phyloP scores from a whole-genome alignment of 208 protist genomes.

The Trypanosoma melophagium region DNA sequence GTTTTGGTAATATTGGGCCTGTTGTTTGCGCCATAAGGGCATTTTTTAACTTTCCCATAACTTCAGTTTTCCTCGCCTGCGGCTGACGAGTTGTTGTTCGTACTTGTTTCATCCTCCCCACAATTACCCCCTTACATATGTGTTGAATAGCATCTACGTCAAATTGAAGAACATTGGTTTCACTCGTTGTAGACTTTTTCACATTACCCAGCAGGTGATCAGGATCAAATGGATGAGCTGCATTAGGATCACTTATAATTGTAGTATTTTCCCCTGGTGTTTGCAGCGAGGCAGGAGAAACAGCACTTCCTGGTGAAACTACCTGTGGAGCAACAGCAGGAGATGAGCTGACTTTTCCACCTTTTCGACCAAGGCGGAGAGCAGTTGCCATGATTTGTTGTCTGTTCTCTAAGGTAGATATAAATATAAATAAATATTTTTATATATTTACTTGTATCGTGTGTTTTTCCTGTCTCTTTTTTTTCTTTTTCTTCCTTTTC shows the following conservation, averaged over 20 bases:
- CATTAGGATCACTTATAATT: conserved; percentile 31
- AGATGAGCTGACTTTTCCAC: conserved; percentile 78
- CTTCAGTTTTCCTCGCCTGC: conserved; percentile 32
- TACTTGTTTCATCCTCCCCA: conserved; percentile 72
- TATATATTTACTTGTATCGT: too few species aligned
- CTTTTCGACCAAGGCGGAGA: conserved; percentile 84
- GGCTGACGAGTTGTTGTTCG: conserved; percentile 63
- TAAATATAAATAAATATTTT: too few species aligned
- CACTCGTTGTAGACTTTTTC: conserved; percentile 15
- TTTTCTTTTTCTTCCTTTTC: neutral
- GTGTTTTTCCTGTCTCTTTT: neutral
- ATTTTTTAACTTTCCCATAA: conserved; percentile 42
- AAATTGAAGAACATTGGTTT: conserved; percentile 80
- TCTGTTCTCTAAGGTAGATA: neutral
- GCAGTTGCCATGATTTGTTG: conserved; percentile 49
- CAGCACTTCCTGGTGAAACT: conserved; percentile 37
- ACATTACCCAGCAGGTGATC: conserved; percentile 8
- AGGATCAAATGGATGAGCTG: conserved; percentile 39
- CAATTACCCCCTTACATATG: conserved; percentile 77
- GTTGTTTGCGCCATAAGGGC: conserved; percentile 36
- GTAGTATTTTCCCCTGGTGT: conserved; percentile 32
- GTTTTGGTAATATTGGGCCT: conserved; percentile 2
- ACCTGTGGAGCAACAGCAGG: conserved; percentile 37
- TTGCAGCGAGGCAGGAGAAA: conserved; percentile 59
- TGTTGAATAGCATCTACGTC: conserved; percentile 81